A percentile compares a stretch with the other conserved stretches of the same genome.
phyloP scores from a whole-genome alignment of 2,329 filamentous ascomycete species.

The Ophiostoma quercus region DNA sequence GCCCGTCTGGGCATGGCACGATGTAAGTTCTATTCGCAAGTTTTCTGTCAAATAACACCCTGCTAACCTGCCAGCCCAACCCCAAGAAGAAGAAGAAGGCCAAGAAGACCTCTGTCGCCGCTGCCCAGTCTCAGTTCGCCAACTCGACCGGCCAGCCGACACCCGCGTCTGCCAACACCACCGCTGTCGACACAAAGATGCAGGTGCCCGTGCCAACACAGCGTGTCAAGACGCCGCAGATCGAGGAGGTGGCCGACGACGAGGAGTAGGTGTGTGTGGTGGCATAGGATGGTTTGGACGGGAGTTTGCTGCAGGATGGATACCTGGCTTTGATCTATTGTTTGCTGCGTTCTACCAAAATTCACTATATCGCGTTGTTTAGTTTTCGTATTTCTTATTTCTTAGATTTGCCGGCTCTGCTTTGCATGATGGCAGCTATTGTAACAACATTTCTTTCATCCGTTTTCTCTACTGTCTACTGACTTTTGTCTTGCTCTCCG shows the following conservation, averaged over 20 bases:
- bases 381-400: too few species aligned
- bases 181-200: slow-evolving; percentile 52
- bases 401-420: too few species aligned
- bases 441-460: background rate
- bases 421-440: too few species aligned
- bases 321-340: background rate
- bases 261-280: slow-evolving; percentile 20
- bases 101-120: slow-evolving; percentile 36
- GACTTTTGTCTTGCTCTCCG: background rate
- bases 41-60: slow-evolving; percentile 17
- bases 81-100: slow-evolving; percentile 56
- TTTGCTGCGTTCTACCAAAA: background rate
- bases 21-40: slow-evolving; percentile 53
- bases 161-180: slow-evolving; percentile 52
- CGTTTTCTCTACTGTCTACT: background rate
- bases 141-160: slow-evolving; percentile 49
- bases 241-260: slow-evolving; percentile 38
- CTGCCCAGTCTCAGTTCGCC: slow-evolving; percentile 43
- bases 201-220: slow-evolving; percentile 37
- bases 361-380: background rate
- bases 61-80: slow-evolving; percentile 31
- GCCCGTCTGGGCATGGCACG: slow-evolving; percentile 96
- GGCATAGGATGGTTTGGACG: background rate
- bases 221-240: slow-evolving; percentile 36
- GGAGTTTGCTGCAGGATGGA: background rate